Base-by-base conservation (phyloP, 306 rosid genomes). In the Acacia confusa region DNA sequence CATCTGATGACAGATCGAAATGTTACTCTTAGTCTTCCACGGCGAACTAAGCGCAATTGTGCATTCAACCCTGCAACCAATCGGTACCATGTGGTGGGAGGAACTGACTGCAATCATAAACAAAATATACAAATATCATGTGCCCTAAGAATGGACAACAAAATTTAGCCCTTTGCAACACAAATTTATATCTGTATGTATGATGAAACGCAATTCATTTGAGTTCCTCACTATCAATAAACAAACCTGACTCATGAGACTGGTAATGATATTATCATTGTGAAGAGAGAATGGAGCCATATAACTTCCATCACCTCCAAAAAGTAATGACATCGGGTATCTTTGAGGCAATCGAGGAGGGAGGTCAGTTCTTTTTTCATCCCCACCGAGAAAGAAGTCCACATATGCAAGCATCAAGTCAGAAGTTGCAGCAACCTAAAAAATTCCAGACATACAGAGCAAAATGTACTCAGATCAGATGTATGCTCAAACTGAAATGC, bases 211-310 rank as follows among this genome's bases (percentile, higher is more conserved):
- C 64, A 72, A 34, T 44, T 82, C 77, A 24, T 55, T 55, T n/a
- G 61, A 58, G 76, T 76, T 68, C 16, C 45, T 73, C 72, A 24
- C 79, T 77, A 72, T 73, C 64, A 43, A 79, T 80, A 66, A 81
- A 77, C 97, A 86, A 79, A 96, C 99, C 99, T 96, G 99, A 79
- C 97, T 91, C 97, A 93, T 93, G 79, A 96, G 99, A 82, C 97
- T 96, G 36, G 99, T 93, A 81, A 96, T 88, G 85, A 96, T 90
- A 79, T 93, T 94, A 87, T 96, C 99, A 38, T 90, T 93, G 87
- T 90, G 86, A 82, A 93, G 97, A 75, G 89, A 76, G 88, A 92
- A 96, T 84, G 99, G 92, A 74, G 97, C 94, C 99, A 94, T 91
- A 81, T 91, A 96, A 76, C 97, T 93, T 87, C 98, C 99, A 88